Evolutionary conservation across 2,329 filamentous ascomycete genomes (phyloP).

Genomic region (Dactylonectria estremocensis): DNA sequence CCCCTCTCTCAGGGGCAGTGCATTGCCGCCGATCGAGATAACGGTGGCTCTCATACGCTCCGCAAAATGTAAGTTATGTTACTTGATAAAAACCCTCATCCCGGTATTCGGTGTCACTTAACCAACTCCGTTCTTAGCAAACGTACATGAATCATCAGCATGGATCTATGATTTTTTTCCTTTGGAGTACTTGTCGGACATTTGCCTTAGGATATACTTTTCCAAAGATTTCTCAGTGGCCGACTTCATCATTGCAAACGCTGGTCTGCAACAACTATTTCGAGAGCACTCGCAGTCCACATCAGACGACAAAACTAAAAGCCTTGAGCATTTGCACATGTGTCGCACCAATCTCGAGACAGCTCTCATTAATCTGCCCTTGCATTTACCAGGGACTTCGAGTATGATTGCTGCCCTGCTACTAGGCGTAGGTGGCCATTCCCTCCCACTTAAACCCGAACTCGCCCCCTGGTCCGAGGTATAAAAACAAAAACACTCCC

Average conservation of each 20-base stretch:
- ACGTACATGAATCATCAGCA: too few species aligned
- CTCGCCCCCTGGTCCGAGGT: too few species aligned
- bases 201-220: slow-evolving; percentile 52
- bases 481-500: too few species aligned
- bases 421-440: slow-evolving; percentile 34
- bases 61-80: slow-evolving; percentile 34
- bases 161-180: slow-evolving; percentile 50
- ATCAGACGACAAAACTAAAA: slow-evolving; percentile 29
- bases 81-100: too few species aligned
- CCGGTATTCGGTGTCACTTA: neutral
- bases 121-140: slow-evolving; percentile 16
- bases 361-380: slow-evolving; percentile 48
- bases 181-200: slow-evolving; percentile 48
- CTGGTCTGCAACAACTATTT: slow-evolving; percentile 50
- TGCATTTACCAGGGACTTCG: slow-evolving; percentile 49
- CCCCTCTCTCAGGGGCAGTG: slow-evolving; percentile 29
- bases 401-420: slow-evolving; percentile 43
- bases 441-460: too few species aligned
- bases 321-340: slow-evolving; percentile 37
- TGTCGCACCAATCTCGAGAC: slow-evolving; percentile 52
- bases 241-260: slow-evolving; percentile 52
- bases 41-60: slow-evolving; percentile 37
- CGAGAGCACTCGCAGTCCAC: slow-evolving; percentile 33
- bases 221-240: slow-evolving; percentile 49
- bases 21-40: slow-evolving; percentile 41